These are phyloP conservation scores for Trichophyton mentagrophytes DNA, from an alignment of 2,329 filamentous ascomycete species.

Conservation along the genomic window DNA sequence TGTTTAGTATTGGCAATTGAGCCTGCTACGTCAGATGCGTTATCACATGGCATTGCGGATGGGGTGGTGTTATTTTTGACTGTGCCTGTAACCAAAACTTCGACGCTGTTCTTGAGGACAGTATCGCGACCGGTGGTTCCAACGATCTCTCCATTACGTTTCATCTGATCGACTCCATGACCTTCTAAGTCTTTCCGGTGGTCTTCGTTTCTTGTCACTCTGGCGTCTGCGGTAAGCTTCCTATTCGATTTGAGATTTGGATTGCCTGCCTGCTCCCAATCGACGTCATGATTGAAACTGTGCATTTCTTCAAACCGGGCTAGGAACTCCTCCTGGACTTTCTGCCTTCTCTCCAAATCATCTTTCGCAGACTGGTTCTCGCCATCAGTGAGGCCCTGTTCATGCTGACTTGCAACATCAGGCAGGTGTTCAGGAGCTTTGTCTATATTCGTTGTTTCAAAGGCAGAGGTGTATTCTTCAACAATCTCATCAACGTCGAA, in stretches of 20 bases:
- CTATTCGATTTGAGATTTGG: constrained; percentile 44
- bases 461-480: constrained; percentile 49
- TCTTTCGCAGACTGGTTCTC: constrained; percentile 32
- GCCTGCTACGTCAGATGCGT: background rate
- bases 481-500: constrained; percentile 71
- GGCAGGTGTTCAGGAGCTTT: background rate
- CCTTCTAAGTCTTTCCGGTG: constrained; percentile 69
- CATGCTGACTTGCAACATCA: background rate
- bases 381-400: constrained; percentile 17
- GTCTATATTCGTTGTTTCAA: constrained; percentile 6
- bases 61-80: background rate
- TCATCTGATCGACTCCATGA: constrained; percentile 64
- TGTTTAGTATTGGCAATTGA: background rate
- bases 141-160: constrained; percentile 48
- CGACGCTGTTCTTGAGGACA: constrained; percentile 49
- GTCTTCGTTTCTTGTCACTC: constrained; percentile 47
- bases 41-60: background rate
- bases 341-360: constrained; percentile 31
- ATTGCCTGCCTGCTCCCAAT: constrained; percentile 47
- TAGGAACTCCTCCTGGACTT: constrained; percentile 44
- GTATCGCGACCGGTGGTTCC: constrained; percentile 57
- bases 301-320: constrained; percentile 43
- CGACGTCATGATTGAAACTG: constrained; percentile 66
- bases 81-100: constrained; percentile 50
- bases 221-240: constrained; percentile 44